Conservation (phyloP, 352 stramenopile species). For the Phytophthora melonis region DNA sequence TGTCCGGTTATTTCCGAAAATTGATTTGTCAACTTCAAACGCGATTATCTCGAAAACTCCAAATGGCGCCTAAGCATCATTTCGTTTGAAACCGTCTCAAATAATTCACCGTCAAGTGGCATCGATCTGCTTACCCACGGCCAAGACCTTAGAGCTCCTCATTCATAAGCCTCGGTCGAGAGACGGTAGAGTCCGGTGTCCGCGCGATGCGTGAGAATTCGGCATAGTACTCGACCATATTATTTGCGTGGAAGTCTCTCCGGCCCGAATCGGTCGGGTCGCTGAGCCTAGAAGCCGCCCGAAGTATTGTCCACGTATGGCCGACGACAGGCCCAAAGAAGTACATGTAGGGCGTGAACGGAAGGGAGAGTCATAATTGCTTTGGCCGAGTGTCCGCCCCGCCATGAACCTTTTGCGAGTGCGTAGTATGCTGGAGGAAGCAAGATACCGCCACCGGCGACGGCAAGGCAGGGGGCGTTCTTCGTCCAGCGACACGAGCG, state of each 20-base stretch:
- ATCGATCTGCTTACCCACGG: not conserved
- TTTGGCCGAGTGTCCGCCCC: not conserved
- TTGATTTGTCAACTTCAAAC: too few relatives aligned
- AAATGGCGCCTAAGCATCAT: too few relatives aligned
- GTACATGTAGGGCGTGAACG: too few relatives aligned
- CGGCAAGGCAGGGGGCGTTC: not conserved
- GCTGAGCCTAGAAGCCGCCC: not conserved
- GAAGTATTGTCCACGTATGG: not conserved
- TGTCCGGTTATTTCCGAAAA: too few relatives aligned
- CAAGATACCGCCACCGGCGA: not conserved
- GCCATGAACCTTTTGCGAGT: conserved; percentile 16
- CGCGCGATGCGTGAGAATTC: not conserved
- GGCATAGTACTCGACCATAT: not conserved
- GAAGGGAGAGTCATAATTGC: not conserved
- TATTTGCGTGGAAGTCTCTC: not conserved
- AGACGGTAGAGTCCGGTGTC: not conserved
- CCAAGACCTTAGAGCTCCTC: too few relatives aligned
- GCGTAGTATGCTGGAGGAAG: conserved; percentile 13
- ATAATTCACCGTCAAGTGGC: not conserved
- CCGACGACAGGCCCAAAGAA: not conserved
- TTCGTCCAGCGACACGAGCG: not conserved
- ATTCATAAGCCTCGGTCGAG: not conserved
- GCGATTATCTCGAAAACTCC: too few relatives aligned
- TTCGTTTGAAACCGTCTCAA: too few relatives aligned
- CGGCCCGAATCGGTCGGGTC: not conserved